Percentiles rank a stretch among this genome's conserved stretches.
phyloP scores from a whole-genome alignment of 2,329 filamentous ascomycete species.

The Blumeria graminis region DNA sequence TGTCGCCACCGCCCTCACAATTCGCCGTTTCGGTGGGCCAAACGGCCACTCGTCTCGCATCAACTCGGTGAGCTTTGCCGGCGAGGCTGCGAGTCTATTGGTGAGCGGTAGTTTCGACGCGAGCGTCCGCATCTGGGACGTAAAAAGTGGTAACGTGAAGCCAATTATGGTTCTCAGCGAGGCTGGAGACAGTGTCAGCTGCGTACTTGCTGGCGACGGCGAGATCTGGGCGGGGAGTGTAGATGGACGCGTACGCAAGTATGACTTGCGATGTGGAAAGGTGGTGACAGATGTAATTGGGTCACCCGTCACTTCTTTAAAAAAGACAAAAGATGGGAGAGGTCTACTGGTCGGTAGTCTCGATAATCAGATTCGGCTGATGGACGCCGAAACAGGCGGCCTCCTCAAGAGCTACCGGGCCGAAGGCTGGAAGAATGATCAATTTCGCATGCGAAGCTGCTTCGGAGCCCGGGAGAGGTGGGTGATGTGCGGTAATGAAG shows the following conservation, averaged over 20 bases:
- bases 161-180: conserved; percentile 52
- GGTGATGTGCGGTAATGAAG: conserved; percentile 61
- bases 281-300: conserved; percentile 47
- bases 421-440: conserved; percentile 19
- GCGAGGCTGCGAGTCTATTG: conserved; percentile 48
- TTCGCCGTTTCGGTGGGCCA: conserved; percentile 44
- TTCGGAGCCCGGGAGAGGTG: conserved; percentile 55
- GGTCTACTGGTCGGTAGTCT: conserved; percentile 51
- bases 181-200: conserved; percentile 39
- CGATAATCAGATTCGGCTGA: conserved; percentile 53
- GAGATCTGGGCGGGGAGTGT: conserved; percentile 56
- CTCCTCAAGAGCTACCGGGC: conserved; percentile 49
- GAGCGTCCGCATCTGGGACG: conserved; percentile 55
- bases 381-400: conserved; percentile 54
- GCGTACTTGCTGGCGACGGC: conserved; percentile 15
- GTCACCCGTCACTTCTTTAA: conserved; percentile 50
- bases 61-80: conserved; percentile 58
- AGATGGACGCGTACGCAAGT: conserved; percentile 58
- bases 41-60: conserved; percentile 26
- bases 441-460: conserved; percentile 16
- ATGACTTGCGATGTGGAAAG: conserved; percentile 59
- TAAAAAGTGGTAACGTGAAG: conserved; percentile 26
- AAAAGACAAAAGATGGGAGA: conserved; percentile 45
- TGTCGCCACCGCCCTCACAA: conserved; percentile 54
- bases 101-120: conserved; percentile 53